A percentile compares a stretch with the other conserved stretches of the same genome.
Evolutionary conservation across 208 protist species (phyloP).

Genomic region (Naegleria fowleri): DNA sequence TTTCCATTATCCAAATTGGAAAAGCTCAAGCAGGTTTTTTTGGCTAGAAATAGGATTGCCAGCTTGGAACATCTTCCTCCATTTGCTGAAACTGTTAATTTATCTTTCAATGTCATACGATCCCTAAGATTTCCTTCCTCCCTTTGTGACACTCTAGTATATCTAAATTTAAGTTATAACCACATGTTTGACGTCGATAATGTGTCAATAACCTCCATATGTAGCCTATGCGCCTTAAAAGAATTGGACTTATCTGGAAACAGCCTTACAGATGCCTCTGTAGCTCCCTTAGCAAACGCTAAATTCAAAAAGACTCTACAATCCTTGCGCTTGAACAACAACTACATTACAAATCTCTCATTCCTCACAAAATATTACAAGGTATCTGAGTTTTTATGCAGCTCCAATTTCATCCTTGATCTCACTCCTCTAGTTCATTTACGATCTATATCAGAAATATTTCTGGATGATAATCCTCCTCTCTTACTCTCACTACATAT

Average conservation of each 20-base stretch:
- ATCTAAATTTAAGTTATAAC: slow-evolving; percentile 8
- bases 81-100: background rate
- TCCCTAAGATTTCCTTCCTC: background rate
- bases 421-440: background rate
- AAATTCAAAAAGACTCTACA: background rate
- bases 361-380: background rate
- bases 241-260: background rate
- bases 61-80: background rate
- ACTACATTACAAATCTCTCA: background rate
- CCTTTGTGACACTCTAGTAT: background rate
- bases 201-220: background rate
- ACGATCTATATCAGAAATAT: background rate
- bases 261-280: background rate
- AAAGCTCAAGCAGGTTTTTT: background rate
- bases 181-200: background rate
- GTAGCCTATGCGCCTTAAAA: background rate
- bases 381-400: background rate
- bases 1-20: background rate
- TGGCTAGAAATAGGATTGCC: background rate
- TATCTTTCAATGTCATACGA: background rate
- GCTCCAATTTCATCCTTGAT: background rate
- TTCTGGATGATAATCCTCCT: background rate
- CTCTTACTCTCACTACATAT: background rate
- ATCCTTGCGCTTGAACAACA: background rate
- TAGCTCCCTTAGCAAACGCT: background rate